phyloP scores from a whole-genome alignment of 2,329 filamentous ascomycete species.

The Penicillium hesseltinei region DNA sequence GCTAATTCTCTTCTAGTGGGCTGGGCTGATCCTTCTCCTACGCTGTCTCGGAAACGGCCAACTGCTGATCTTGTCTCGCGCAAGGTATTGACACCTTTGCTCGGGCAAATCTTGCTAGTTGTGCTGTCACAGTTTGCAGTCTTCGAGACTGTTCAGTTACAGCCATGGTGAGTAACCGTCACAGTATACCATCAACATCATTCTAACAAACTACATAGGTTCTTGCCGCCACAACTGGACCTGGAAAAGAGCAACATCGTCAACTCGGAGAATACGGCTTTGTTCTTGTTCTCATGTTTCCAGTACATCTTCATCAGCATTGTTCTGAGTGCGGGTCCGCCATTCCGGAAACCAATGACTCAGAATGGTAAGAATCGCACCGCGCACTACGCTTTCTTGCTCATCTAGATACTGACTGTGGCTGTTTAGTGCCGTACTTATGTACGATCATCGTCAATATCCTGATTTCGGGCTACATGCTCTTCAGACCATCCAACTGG shows the following conservation, averaged over 20 bases:
- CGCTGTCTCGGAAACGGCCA: conserved; percentile 77
- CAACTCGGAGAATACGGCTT: conserved; percentile 88
- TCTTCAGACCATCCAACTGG: conserved; percentile 69
- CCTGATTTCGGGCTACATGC: conserved; percentile 72
- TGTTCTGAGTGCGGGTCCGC: conserved; percentile 84
- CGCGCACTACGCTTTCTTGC: conserved; percentile 4
- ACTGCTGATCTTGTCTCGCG: conserved; percentile 88
- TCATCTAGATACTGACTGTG: conserved; percentile 21
- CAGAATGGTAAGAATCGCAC: conserved; percentile 66
- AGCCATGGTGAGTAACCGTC: conserved; percentile 64
- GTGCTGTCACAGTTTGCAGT: conserved; percentile 72
- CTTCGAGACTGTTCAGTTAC: conserved; percentile 71
- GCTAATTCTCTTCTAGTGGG: conserved; percentile 61
- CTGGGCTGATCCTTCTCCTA: conserved; percentile 82
- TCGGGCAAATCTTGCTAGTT: conserved; percentile 84
- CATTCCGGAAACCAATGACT: conserved; percentile 77
- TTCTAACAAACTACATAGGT: conserved; percentile 51
- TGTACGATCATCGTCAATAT: conserved; percentile 69
- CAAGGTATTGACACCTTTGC: conserved; percentile 83
- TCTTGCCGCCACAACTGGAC: conserved; percentile 73
- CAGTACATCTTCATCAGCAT: conserved; percentile 92
- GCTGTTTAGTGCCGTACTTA: conserved; percentile 71
- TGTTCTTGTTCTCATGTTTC: conserved; percentile 89
- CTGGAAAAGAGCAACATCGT: conserved; percentile 77
- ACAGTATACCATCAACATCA: neutral